Base-by-base conservation (phyloP, 371 early-diverging fungal genomes). In the Mortierella polycephala region DNA sequence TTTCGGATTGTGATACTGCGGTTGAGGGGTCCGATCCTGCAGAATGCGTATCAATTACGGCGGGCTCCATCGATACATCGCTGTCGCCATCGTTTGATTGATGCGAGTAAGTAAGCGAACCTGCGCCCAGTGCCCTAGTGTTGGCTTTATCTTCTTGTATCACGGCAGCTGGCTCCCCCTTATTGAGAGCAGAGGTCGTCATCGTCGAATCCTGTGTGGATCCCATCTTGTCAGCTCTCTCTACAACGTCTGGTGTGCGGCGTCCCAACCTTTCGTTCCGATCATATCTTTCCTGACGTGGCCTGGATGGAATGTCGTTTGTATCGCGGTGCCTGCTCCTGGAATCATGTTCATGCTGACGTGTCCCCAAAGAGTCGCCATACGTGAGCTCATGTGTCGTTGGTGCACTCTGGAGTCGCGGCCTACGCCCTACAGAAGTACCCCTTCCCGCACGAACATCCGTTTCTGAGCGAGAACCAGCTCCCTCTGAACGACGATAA, bases 341-440 rank as follows among this genome's bases (percentile, higher is more conserved):
- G 46, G 18, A 20, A 16, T 57, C 54, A 16, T 47, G 46, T 7
- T 75, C 60, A 10, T 45, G 57, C 10, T 46, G 54, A 16, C 57
- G 57, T 7, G 62, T 6, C 0, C 60, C 59, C 7, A 64, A 21
- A 6, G 49, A 50, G 13, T 76, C 68, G 18, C 21, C 21, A 62
- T 47, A 51, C 1, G 52, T 13, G 8, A 30, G 12, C 3, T 64
- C 71, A 10, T 71, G 68, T 7, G 60, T 49, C 23, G 47, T 58
- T 21, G 71, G 64, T 0, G 66, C 65, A 61, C 70, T 70, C 8
- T 53, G 62, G 12, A 67, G n/a, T 21, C 75, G 41, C 23, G 46
- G 62, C 21, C 75, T 60, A 14, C 66, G 66, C 37, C 45, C 60
- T 39, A 23, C 44, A 16, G 51, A n/a, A 18, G 16, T 18, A 23